Evolutionary conservation across 2,329 filamentous ascomycete genomes (phyloP), one percentile per base, ranked within the genome.

Genomic region (Gaeumannomyces tritici): DNA sequence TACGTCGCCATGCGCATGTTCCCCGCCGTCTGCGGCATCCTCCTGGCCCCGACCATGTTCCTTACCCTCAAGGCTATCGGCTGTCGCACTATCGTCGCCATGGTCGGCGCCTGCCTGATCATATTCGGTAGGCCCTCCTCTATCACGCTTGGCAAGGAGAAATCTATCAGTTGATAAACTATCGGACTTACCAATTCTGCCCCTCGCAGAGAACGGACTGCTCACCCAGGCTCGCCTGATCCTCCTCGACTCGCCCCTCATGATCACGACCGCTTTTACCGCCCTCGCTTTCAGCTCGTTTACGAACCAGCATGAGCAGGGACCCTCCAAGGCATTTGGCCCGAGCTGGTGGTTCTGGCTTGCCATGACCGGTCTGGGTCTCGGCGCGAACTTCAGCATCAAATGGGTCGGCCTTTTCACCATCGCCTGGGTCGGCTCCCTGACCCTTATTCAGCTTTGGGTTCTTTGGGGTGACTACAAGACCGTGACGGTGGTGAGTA

Each of bases 321-420:
- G 95, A 26, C 93, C 93, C 12, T 80, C 85, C 21, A 90, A 92
- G 76, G 93, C 95, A 26, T 99, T 99, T 78, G 81, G 87, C 67
- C 84, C 89, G 11, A 88, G 86, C 70, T 99, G 95, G 95, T 99
- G 95, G 95, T 97, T 98, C 79, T 99, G 95, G 93, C 83, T 99
- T 62, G 82, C 83, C 63, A 86, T 91, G 73, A 96, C 90, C 57
- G 95, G 95, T 69, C 78, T 99, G 56, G 90, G 89, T 51, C 81
- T 99, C 60, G 95, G 95, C 65, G 88, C 93, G 60, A 98, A 95
- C 9, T 85, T 88, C 65, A 98, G 93, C 78, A 93, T 98, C 71
- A 99, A 99, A 80, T 99, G 95, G 95, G 95, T 99, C 71, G 95
- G 95, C 60, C 82, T 99, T 61, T 98, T 99, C 80, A 99, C 95